phyloP scores from a whole-genome alignment of 805 yeast species.

The Novakomyces olei region DNA sequence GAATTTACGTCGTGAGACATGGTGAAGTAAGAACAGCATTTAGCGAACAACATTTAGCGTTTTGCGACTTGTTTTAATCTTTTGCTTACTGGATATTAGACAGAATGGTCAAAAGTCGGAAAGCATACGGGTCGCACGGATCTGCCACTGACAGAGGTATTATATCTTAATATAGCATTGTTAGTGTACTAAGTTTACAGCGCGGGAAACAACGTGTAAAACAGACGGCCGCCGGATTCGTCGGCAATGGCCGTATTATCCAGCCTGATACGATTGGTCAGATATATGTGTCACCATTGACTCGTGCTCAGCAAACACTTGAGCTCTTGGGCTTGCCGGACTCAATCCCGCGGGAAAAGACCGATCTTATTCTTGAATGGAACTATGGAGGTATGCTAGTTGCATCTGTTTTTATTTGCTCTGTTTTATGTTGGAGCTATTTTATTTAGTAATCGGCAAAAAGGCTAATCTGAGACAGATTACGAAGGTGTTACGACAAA shows the following conservation, averaged over 20 bases:
- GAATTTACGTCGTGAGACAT: background rate
- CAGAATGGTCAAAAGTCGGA: constrained; percentile 89
- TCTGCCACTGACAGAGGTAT: constrained; percentile 47
- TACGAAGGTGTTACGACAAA: constrained; percentile 65
- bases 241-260: constrained; percentile 36
- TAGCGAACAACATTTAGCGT: no score
- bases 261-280: constrained; percentile 40
- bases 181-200: constrained; percentile 32
- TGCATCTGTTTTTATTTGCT: no score
- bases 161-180: no score
- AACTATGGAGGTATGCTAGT: constrained; percentile 94
- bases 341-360: background rate
- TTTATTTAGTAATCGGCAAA: constrained; percentile 14
- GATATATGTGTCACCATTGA: constrained; percentile 62
- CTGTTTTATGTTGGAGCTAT: constrained; percentile 39
- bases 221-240: constrained; percentile 47
- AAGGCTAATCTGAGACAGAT: constrained; percentile 20
- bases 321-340: constrained; percentile 24
- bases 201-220: constrained; percentile 25
- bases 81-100: no score
- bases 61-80: no score
- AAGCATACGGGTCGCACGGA: constrained; percentile 81
- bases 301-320: constrained; percentile 55
- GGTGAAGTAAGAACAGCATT: background rate
- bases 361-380: constrained; percentile 57